These are phyloP conservation scores for Ophiostoma novo-ulmi DNA, from an alignment of 2,329 filamentous ascomycete species.

Conservation along the genomic window DNA sequence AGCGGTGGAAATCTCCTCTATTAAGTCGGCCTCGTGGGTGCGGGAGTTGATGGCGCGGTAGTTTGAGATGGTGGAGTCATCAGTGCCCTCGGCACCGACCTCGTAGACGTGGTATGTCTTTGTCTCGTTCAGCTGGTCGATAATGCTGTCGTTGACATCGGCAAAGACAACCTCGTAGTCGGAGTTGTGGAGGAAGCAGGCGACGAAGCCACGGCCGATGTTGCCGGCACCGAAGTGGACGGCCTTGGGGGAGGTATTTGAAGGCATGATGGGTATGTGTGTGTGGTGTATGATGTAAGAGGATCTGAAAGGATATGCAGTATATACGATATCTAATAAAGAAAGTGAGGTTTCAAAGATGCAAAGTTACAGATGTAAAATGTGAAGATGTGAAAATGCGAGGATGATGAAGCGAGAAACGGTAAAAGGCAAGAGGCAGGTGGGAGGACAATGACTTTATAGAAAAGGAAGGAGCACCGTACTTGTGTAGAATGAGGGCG, in stretches of 20 bases:
- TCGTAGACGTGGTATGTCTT: slow-evolving; percentile 87
- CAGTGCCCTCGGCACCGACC: slow-evolving; percentile 78
- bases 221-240: slow-evolving; percentile 84
- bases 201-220: slow-evolving; percentile 80
- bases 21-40: slow-evolving; percentile 71
- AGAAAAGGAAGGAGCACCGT: slow-evolving; percentile 9
- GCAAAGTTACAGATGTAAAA: neutral
- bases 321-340: no score
- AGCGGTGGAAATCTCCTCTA: slow-evolving; percentile 80
- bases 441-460: slow-evolving; percentile 14
- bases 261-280: slow-evolving; percentile 21
- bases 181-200: slow-evolving; percentile 88
- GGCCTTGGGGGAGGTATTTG: slow-evolving; percentile 52
- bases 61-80: slow-evolving; percentile 79
- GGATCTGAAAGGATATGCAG: neutral
- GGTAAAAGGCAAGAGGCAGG: neutral
- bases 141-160: slow-evolving; percentile 81
- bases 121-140: slow-evolving; percentile 69
- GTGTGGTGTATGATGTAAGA: neutral
- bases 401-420: neutral
- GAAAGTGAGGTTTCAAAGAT: neutral
- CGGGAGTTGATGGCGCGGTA: slow-evolving; percentile 97
- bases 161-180: slow-evolving; percentile 95
- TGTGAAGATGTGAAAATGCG: neutral
- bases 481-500: neutral